Base-by-base conservation (phyloP, 345 rosid species). In the Dimocarpus longan region DNA sequence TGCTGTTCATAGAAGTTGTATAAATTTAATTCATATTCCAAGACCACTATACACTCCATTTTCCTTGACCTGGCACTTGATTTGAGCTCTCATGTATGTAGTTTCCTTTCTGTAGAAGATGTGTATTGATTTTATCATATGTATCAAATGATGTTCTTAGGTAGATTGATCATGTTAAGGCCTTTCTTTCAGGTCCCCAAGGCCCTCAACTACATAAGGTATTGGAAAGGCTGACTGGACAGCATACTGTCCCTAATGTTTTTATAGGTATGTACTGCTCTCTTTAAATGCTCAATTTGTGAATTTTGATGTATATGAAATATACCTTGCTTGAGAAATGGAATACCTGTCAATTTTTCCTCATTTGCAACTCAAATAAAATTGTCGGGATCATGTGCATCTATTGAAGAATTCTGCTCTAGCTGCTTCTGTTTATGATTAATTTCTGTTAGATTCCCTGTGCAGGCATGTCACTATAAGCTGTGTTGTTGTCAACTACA, bases 201-300 rank as follows among this genome's bases (percentile, higher is more conserved):
- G 98, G 95, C 71, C 93, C 93, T 12, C 99, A 96, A 81, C 42
- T 94, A 83, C 99, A 96, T 87, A 91, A 87, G 74, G 87, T 89
- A 59, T 81, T 96, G 79, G 97, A 92, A 87, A 90, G 91, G 81
- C 90, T 96, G 52, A 94, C 99, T 10, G 97, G 97, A 26, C 99
- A 96, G 80, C 94, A 86, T 66, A 94, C 97, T 5, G 99, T 94
- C 78, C 99, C 99, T 65, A 96, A 93, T 89, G 97, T 96, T 54
- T 96, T 96, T 72, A 91, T 96, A 13, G 97, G 99, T 96, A 76
- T 42, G 88, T 80, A 21, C 10, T 76, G 57, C 64, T 77, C 66
- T 54, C 37, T 32, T 21, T 50, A 19, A 65, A 54, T 63, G 21
- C n/a, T n/a, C 15, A 15, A 50, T 65, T 65, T 28, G 10, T 46